Evolutionary conservation across 2,329 filamentous ascomycete species (phyloP).

Genomic region (Penicillium sp.): DNA sequence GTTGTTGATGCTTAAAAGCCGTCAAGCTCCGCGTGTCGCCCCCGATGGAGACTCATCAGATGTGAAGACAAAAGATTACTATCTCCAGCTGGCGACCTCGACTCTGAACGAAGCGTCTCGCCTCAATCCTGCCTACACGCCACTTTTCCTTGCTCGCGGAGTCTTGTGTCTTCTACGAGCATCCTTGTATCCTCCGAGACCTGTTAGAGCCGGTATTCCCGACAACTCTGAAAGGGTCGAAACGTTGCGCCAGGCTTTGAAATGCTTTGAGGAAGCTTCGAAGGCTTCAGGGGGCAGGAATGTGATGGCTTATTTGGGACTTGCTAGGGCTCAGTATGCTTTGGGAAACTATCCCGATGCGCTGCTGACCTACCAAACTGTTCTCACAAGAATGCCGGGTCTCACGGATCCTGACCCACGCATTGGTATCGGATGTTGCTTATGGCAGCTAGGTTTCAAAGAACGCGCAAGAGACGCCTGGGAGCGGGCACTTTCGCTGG

Average conservation of each 20-base stretch:
- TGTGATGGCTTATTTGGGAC: conserved; percentile 87
- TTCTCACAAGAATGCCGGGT: conserved; percentile 78
- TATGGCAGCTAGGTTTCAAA: conserved; percentile 94
- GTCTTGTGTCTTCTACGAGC: conserved; percentile 84
- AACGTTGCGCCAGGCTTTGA: conserved; percentile 76
- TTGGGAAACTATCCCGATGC: conserved; percentile 82
- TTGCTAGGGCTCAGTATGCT: conserved; percentile 80
- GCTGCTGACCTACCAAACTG: conserved; percentile 79
- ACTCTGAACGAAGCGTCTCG: conserved; percentile 93
- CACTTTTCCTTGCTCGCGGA: conserved; percentile 84
- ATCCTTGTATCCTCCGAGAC: conserved; percentile 73
- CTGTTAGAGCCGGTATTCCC: conserved; percentile 56
- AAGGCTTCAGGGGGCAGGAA: conserved; percentile 81
- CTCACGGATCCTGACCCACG: conserved; percentile 90
- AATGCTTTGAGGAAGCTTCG: conserved; percentile 91
- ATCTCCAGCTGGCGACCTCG: conserved; percentile 82
- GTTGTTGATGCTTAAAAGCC: conserved; percentile 86
- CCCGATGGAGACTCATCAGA: conserved; percentile 66
- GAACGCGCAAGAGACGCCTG: conserved; percentile 87
- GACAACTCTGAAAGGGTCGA: conserved; percentile 71
- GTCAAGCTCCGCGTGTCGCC: conserved; percentile 67
- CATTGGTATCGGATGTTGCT: conserved; percentile 92
- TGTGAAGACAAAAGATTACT: conserved; percentile 87
- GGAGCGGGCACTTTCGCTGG: conserved; percentile 78
- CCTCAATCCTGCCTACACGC: conserved; percentile 87